Percentiles rank a stretch among this genome's conserved stretches.
phyloP scores from a whole-genome alignment of 768 basidiomycete genomes.

The Phlebiopsis flavidoalba region DNA sequence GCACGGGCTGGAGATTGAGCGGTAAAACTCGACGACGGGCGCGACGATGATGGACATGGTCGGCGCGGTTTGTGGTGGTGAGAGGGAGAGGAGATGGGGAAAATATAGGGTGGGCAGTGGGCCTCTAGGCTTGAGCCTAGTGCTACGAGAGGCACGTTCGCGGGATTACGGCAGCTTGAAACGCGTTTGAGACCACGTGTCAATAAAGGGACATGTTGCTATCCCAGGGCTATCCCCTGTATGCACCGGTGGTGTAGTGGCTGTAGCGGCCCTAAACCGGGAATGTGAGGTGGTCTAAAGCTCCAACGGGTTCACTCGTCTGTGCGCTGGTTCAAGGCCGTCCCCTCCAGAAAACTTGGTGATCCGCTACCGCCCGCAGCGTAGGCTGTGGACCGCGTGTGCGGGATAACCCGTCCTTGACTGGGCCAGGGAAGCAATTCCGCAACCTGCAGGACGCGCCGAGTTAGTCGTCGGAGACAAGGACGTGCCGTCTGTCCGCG shows the following conservation, averaged over 20 bases:
- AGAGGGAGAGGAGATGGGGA: neutral
- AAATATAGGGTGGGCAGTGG: neutral
- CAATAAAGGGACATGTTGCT: neutral
- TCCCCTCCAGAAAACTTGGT: conserved; percentile 95
- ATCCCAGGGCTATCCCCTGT: neutral
- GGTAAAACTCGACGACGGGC: conserved; percentile 44
- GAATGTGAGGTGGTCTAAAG: conserved; percentile 65
- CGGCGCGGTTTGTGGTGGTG: neutral
- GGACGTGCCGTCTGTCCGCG: conserved; percentile 82
- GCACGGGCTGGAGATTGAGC: conserved; percentile 51
- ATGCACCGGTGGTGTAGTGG: conserved; percentile 53
- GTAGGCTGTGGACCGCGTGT: conserved; percentile 59
- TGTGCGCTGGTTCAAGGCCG: conserved; percentile 93
- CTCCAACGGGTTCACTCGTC: conserved; percentile 52
- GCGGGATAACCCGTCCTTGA: conserved; percentile 85
- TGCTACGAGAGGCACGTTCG: neutral
- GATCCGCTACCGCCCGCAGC: conserved; percentile 59
- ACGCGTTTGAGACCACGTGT: neutral
- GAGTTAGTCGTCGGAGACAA: conserved; percentile 92
- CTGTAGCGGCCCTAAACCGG: conserved; percentile 78
- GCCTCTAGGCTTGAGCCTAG: neutral
- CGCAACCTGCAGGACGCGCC: conserved; percentile 82
- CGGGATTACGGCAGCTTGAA: neutral
- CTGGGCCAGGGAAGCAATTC: conserved; percentile 92
- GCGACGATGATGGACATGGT: conserved; percentile 34